These are phyloP conservation scores for Cryptococcus hybrid DNA, from an alignment of 1,284 basidiomycete species.

Conservation along the genomic window DNA sequence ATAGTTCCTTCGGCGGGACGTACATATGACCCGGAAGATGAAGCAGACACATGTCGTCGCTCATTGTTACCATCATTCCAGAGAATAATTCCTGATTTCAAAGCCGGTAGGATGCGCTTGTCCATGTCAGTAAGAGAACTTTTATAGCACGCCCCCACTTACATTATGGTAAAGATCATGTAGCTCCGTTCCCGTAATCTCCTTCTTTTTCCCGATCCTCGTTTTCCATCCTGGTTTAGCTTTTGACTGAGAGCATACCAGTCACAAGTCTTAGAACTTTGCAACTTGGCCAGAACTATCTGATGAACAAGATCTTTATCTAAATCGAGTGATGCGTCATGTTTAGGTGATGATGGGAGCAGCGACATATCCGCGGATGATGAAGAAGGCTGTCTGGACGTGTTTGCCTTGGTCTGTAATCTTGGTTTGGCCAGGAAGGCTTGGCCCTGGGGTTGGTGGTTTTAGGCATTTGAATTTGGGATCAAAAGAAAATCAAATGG, in stretches of 20 bases:
- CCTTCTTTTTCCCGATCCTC: neutral
- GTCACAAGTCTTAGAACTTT: slow-evolving; percentile 27
- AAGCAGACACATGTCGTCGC: neutral
- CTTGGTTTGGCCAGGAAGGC: no score
- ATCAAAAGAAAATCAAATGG: no score
- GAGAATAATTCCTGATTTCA: neutral
- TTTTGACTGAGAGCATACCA: slow-evolving; percentile 27
- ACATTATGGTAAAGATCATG: slow-evolving; percentile 37
- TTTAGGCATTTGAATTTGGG: no score
- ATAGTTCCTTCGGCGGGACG: neutral
- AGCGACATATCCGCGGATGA: no score
- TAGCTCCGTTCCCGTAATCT: slow-evolving; percentile 24
- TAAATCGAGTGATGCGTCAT: neutral
- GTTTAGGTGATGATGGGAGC: no score
- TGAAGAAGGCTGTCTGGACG: no score
- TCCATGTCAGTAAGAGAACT: neutral
- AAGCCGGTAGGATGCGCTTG: neutral
- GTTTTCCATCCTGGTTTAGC: slow-evolving; percentile 1
- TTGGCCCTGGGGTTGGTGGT: no score
- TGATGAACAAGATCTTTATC: slow-evolving; percentile 23
- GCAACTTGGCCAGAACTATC: slow-evolving; percentile 31
- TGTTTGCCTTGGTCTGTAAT: no score
- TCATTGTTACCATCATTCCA: neutral
- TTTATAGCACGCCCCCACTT: slow-evolving; percentile 2
- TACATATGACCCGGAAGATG: neutral